Base-by-base conservation (phyloP, 1,139 yeast species). In the Geotrichum aggregatum region DNA sequence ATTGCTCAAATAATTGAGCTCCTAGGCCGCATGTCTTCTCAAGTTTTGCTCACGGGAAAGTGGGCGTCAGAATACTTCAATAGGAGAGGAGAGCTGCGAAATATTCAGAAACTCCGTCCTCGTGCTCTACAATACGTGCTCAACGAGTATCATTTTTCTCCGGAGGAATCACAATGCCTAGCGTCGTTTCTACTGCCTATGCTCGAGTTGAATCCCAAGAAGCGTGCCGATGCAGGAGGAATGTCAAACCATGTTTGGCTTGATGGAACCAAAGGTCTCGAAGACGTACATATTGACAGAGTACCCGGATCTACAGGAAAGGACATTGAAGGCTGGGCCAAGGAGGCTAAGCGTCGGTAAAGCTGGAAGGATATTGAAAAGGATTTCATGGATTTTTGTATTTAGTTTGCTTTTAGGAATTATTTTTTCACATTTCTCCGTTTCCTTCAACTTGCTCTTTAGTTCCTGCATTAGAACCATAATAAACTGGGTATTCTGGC, bases 241-340 rank as follows among this genome's bases (percentile, higher is more conserved):
- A 78, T 83, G 80, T 76, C 84, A 13, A 82, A 83, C 59, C 94
- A 86, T 63, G 78, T 78, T n/a, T 87, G 95, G 95, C 71, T 87
- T 42, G 73, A 64, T 28, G 86, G 82, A 62, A 83, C 84, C 1
- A 69, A 74, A 40, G 85, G 87, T 0, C 71, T 80, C 56, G 85
- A 80, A 48, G 74, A 77, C 57, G 76, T 79, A 30, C 47, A 56
- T 6, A 55, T 68, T 2, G 84, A 79, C 59, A 66, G 84, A 54
- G 78, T 82, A 8, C 77, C 78, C 11, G 85, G 86, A 1, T 80
- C 83, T 0, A 66, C 78, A 3, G 91, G 91, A 26, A 84, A 79
- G 56, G 91, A 83, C 64, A 83, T 85, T 40, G 78, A 79, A 13
- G 94, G 92, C 1, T 85, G 94, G 94, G 68, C 71, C 24, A 58